phyloP scores from a whole-genome alignment of 768 basidiomycete genomes.

The Lactifluus rugatus region DNA sequence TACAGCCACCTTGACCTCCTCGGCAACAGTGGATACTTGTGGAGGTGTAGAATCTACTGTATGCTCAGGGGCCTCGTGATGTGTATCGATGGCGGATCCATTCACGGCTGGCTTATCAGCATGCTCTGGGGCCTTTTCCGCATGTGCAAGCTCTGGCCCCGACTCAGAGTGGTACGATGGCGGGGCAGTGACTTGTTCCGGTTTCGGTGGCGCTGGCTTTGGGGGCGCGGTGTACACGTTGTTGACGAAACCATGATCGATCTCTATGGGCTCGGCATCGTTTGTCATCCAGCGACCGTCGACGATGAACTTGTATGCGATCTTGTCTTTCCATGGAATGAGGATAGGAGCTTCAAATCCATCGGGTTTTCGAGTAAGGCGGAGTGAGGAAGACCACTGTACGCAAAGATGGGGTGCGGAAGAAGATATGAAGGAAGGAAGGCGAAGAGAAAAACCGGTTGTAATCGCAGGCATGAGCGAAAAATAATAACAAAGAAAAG shows the following conservation, averaged over 20 bases:
- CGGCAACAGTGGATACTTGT: neutral
- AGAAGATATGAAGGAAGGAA: conserved; percentile 16
- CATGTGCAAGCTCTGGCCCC: conserved; percentile 2
- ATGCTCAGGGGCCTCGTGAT: neutral
- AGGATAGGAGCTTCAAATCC: conserved; percentile 24
- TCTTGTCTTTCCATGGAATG: conserved; percentile 24
- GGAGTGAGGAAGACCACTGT: conserved; percentile 25
- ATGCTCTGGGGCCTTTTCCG: neutral
- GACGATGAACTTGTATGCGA: conserved; percentile 30
- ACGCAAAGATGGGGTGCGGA: conserved; percentile 14
- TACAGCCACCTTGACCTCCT: neutral
- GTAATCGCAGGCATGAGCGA: conserved; percentile 16
- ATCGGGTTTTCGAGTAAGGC: conserved; percentile 22
- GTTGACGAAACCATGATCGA: conserved; percentile 27
- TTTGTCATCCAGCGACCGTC: conserved; percentile 28
- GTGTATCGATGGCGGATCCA: conserved; percentile 1
- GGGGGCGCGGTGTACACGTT: conserved; percentile 24
- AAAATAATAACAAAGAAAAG: neutral
- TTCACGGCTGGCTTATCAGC: conserved; percentile 1
- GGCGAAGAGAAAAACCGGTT: conserved; percentile 16
- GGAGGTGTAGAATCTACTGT: neutral
- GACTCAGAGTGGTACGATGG: neutral
- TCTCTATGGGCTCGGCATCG: conserved; percentile 23
- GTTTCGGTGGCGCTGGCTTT: conserved; percentile 7
- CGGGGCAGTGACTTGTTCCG: neutral